These are phyloP conservation scores for Fusarium fujikuroi DNA, from an alignment of 2,329 filamentous ascomycete species.

Conservation along the genomic window DNA sequence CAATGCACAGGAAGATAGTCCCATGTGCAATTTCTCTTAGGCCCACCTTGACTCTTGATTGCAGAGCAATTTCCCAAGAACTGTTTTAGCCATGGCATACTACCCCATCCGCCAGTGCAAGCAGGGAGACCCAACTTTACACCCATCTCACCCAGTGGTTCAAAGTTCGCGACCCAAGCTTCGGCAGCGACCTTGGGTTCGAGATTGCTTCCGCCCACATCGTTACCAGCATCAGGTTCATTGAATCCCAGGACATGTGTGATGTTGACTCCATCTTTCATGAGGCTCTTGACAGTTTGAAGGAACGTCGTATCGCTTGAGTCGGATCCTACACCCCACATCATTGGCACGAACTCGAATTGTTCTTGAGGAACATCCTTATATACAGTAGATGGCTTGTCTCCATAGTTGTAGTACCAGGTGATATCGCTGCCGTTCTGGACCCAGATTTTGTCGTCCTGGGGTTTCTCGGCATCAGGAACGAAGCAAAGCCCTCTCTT, in stretches of 20 bases:
- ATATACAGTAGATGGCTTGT: conserved; percentile 65
- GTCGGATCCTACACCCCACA: conserved; percentile 71
- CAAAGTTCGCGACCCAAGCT: conserved; percentile 77
- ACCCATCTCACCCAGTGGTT: conserved; percentile 72
- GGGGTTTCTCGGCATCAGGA: conserved; percentile 61
- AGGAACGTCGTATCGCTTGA: conserved; percentile 69
- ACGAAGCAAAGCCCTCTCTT: conserved; percentile 82
- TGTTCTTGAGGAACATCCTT: conserved; percentile 59
- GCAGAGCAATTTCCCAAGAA: conserved; percentile 73
- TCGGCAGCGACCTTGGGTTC: conserved; percentile 69
- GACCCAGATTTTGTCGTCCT: conserved; percentile 75
- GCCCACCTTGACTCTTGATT: conserved; percentile 58
- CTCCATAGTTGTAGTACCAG: conserved; percentile 88
- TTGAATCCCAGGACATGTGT: conserved; percentile 80
- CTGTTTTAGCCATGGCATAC: conserved; percentile 73
- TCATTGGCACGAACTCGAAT: conserved; percentile 84
- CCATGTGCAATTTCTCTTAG: conserved; percentile 65
- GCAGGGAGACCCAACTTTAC: conserved; percentile 77
- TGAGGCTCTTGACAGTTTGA: conserved; percentile 64
- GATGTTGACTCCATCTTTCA: conserved; percentile 66
- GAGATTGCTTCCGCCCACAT: conserved; percentile 71
- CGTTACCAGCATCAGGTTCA: conserved; percentile 72
- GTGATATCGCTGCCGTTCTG: conserved; percentile 67
- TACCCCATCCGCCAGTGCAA: conserved; percentile 69
- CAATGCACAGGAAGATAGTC: conserved; percentile 74